phyloP scores from a whole-genome alignment of 768 basidiomycete species.

The Imleria badia region DNA sequence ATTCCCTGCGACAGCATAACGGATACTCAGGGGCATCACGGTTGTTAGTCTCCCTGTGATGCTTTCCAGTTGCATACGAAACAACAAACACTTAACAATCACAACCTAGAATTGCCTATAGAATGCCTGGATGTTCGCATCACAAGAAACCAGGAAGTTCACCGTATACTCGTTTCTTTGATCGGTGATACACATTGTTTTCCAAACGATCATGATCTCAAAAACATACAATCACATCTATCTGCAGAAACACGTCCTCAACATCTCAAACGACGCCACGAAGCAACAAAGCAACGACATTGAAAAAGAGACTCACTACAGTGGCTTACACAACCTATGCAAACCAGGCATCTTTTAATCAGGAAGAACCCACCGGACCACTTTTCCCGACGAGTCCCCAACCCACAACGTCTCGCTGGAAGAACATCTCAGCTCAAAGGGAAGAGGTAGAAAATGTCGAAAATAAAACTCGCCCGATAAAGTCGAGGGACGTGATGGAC shows the following conservation, averaged over 20 bases:
- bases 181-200: no score
- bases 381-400: conserved; percentile 25
- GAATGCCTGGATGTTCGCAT: conserved; percentile 79
- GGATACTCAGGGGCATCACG: no score
- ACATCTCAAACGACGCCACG: neutral
- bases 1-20: no score
- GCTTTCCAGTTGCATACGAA: no score
- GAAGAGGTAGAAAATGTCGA: no score
- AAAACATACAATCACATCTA: neutral
- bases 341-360: conserved; percentile 11
- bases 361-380: conserved; percentile 23
- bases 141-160: no score
- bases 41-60: no score
- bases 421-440: neutral
- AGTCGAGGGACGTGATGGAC: conserved; percentile 74
- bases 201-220: neutral
- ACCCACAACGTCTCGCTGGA: conserved; percentile 27
- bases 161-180: no score
- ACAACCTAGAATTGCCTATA: no score
- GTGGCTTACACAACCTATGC: neutral
- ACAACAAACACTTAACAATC: no score
- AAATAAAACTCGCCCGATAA: conserved; percentile 60
- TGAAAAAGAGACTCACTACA: neutral
- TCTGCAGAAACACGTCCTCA: neutral
- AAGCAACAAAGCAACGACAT: neutral